Evolutionary conservation across 2,329 filamentous ascomycete genomes (phyloP).

Genomic region (Didymella keratinophila): DNA sequence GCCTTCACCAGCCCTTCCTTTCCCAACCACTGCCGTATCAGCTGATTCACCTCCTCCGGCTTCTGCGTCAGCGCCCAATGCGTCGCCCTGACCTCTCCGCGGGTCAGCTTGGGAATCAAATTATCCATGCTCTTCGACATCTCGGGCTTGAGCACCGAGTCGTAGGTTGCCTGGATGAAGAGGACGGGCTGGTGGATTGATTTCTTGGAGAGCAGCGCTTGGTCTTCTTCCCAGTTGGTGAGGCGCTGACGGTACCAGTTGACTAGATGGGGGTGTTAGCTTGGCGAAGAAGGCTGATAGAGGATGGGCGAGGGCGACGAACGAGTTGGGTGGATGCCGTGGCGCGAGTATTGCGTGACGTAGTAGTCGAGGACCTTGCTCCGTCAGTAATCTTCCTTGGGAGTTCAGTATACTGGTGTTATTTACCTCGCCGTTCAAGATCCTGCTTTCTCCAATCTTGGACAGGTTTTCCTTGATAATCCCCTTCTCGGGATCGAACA

Average conservation of each 20-base stretch:
- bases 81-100: conserved; percentile 69
- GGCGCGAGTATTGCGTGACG: conserved; percentile 71
- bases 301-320: conserved; percentile 34
- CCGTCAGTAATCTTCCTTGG: conserved; percentile 25
- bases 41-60: conserved; percentile 72
- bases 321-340: conserved; percentile 78
- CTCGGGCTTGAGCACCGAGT: conserved; percentile 74
- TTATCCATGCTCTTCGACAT: conserved; percentile 77
- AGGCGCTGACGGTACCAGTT: conserved; percentile 86
- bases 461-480: conserved; percentile 69
- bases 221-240: conserved; percentile 80
- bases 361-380: conserved; percentile 74
- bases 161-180: conserved; percentile 75
- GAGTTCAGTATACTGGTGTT: too few species aligned
- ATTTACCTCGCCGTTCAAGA: conserved; percentile 68
- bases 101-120: conserved; percentile 69
- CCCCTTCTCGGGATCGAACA: conserved; percentile 69
- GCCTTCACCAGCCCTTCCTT: conserved; percentile 58
- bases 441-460: conserved; percentile 62
- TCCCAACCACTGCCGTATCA: conserved; percentile 73
- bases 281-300: background rate
- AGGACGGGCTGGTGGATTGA: conserved; percentile 63
- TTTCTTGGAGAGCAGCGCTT: conserved; percentile 44
- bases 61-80: conserved; percentile 88
- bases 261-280: conserved; percentile 60